Conservation (phyloP, 768 basidiomycete genomes). For the Suillus decipiens region DNA sequence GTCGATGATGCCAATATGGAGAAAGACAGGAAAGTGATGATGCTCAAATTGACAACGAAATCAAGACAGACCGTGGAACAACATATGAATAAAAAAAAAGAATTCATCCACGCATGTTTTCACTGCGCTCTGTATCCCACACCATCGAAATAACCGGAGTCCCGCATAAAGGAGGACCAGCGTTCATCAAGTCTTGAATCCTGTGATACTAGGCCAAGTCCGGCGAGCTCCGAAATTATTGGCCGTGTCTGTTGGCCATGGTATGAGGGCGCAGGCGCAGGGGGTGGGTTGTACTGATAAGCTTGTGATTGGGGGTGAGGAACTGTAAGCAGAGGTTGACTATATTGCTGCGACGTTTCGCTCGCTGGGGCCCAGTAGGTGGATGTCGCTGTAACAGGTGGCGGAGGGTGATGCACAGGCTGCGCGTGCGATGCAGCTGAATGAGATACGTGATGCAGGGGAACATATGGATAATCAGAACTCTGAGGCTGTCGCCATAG, state of each 20-base stretch:
- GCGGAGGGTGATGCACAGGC: conserved; percentile 22
- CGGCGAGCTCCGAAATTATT: conserved; percentile 48
- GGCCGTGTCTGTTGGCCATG: conserved; percentile 22
- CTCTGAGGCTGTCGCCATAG: conserved; percentile 32
- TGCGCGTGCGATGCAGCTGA: conserved; percentile 14
- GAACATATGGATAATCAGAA: conserved; percentile 30
- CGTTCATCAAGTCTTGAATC: conserved; percentile 56
- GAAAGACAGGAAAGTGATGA: not conserved
- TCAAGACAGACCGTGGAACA: not conserved
- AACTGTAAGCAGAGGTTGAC: conserved; percentile 11
- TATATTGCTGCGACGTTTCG: conserved; percentile 15
- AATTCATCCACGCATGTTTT: not conserved
- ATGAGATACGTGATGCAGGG: conserved; percentile 19
- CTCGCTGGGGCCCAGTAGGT: conserved; percentile 19
- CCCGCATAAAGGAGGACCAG: conserved; percentile 65
- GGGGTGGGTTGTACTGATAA: conserved; percentile 23
- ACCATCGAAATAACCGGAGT: conserved; percentile 48
- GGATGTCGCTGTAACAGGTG: conserved; percentile 18
- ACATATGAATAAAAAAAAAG: not conserved
- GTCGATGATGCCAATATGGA: not conserved
- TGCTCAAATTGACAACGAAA: not conserved
- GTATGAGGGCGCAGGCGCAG: conserved; percentile 6
- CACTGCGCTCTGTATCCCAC: conserved; percentile 31
- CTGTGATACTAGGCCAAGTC: conserved; percentile 60
- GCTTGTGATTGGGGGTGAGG: conserved; percentile 15